A percentile compares a stretch with the other conserved stretches of the same genome.
These are phyloP conservation scores for Myxozyma melibiosi DNA, from an alignment of 805 yeast genomes.

Conservation along the genomic window DNA sequence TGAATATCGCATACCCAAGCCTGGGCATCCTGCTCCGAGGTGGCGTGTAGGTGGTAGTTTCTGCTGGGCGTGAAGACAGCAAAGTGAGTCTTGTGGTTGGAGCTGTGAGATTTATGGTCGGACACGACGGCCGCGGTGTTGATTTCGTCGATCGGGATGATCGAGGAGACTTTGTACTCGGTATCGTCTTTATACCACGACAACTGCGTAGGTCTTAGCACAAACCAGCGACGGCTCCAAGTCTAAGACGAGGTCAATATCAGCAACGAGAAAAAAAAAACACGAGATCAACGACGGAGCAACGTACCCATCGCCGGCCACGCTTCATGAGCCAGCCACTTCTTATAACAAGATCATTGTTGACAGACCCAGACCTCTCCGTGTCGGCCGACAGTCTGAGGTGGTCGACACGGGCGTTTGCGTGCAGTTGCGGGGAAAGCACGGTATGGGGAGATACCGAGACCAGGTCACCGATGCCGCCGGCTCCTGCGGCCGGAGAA, in stretches of 20 bases:
- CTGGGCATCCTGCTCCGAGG: conserved; percentile 37
- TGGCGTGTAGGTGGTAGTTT: conserved; percentile 40
- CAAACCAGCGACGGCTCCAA: conserved; percentile 45
- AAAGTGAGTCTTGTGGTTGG: conserved; percentile 34
- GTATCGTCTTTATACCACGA: conserved; percentile 43
- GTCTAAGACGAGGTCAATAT: conserved; percentile 16
- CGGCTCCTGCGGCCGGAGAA: conserved; percentile 29
- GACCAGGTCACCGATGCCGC: conserved; percentile 19
- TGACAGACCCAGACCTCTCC: conserved; percentile 6
- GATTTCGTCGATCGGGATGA: conserved; percentile 40
- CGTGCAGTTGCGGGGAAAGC: conserved; percentile 10
- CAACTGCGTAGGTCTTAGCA: conserved; percentile 40
- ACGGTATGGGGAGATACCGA: conserved; percentile 27
- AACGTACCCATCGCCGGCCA: conserved; percentile 28
- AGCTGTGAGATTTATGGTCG: conserved; percentile 26
- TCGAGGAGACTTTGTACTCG: conserved; percentile 41
- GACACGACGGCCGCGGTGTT: conserved; percentile 40
- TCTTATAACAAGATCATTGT: conserved; percentile 23
- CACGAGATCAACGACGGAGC: not conserved
- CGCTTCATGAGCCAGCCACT: conserved; percentile 42
- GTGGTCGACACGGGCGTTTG: conserved; percentile 5
- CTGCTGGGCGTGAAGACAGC: conserved; percentile 41
- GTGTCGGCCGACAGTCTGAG: conserved; percentile 15
- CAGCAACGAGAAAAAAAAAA: not conserved
- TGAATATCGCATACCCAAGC: conserved; percentile 40